phyloP scores from a whole-genome alignment of 495 filamentous ascomycete genomes.

The Penicillium pulvis region DNA sequence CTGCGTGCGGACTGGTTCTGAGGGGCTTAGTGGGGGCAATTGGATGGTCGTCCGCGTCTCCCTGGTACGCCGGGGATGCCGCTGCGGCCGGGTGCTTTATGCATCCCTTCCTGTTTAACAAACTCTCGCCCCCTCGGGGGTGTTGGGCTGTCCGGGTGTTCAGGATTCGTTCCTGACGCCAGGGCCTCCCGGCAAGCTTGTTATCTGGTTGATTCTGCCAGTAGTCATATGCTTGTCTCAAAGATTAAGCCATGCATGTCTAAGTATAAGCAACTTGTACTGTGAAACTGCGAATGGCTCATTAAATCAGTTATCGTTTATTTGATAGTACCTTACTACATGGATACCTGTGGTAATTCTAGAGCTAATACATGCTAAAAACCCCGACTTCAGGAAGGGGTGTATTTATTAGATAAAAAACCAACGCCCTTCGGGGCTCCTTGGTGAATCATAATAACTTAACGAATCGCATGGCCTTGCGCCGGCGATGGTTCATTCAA shows the following conservation, averaged over 20 bases:
- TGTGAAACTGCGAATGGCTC: slow-evolving; percentile 71
- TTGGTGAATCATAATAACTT: slow-evolving; percentile 68
- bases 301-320: slow-evolving; percentile 76
- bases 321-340: slow-evolving; percentile 73
- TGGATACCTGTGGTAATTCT: slow-evolving; percentile 76
- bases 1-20: slow-evolving; percentile 40
- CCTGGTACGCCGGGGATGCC: slow-evolving; percentile 22
- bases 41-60: slow-evolving; percentile 35
- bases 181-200: slow-evolving; percentile 20
- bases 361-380: slow-evolving; percentile 74
- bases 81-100: slow-evolving; percentile 19
- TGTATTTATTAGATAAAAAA: slow-evolving; percentile 75
- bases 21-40: slow-evolving; percentile 53
- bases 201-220: slow-evolving; percentile 73
- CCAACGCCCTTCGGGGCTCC: slow-evolving; percentile 63
- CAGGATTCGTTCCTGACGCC: slow-evolving; percentile 7
- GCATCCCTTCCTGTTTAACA: slow-evolving; percentile 18
- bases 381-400: slow-evolving; percentile 62
- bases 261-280: slow-evolving; percentile 71
- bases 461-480: slow-evolving; percentile 66
- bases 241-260: slow-evolving; percentile 75
- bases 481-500: slow-evolving; percentile 66
- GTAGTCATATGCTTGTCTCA: slow-evolving; percentile 74
- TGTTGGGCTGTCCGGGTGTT: slow-evolving; percentile 3
- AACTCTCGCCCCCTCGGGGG: slow-evolving; percentile 22